Percentiles rank a stretch among this genome's conserved stretches.
These are phyloP conservation scores for Protomyces gravidus DNA, from an alignment of 1,139 yeast genomes.

Conservation along the genomic window DNA sequence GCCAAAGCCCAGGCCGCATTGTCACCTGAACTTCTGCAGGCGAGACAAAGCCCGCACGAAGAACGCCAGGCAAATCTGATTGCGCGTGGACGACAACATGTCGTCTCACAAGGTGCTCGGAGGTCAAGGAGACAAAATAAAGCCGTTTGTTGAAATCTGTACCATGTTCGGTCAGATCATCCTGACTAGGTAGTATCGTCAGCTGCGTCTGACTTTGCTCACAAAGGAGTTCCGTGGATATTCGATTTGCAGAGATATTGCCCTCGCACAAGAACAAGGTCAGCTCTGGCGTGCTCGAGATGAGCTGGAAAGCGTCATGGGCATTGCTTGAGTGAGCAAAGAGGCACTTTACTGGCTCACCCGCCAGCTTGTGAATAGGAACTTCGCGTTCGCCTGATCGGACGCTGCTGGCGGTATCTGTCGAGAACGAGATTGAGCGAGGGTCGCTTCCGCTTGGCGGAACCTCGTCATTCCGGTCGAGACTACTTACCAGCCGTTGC, in stretches of 20 bases:
- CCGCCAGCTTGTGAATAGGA: constrained; percentile 15
- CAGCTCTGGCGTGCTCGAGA: constrained; percentile 52
- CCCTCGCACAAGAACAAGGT: constrained; percentile 33
- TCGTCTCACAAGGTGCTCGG: constrained; percentile 35
- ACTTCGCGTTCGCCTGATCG: neutral
- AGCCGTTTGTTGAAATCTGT: neutral
- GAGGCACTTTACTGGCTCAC: constrained; percentile 37
- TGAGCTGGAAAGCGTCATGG: constrained; percentile 48
- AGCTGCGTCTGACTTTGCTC: constrained; percentile 19
- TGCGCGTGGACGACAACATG: constrained; percentile 33
- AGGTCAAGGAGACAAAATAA: constrained; percentile 21
- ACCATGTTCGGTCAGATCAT: neutral
- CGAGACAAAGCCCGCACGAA: constrained; percentile 33
- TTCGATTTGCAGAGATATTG: constrained; percentile 6
- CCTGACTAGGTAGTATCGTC: constrained; percentile 7
- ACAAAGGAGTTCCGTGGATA: constrained; percentile 14
- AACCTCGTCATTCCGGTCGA: constrained; percentile 33
- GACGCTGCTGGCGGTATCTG: neutral
- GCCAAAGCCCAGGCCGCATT: constrained; percentile 49
- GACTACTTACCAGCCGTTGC: constrained; percentile 45
- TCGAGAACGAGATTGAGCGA: neutral
- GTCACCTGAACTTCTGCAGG: constrained; percentile 34
- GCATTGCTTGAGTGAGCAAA: too few relatives aligned
- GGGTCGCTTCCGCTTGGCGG: neutral
- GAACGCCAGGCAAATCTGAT: neutral